Base-by-base conservation (phyloP, 2,329 filamentous ascomycete species). In the Curvularia sp. region DNA sequence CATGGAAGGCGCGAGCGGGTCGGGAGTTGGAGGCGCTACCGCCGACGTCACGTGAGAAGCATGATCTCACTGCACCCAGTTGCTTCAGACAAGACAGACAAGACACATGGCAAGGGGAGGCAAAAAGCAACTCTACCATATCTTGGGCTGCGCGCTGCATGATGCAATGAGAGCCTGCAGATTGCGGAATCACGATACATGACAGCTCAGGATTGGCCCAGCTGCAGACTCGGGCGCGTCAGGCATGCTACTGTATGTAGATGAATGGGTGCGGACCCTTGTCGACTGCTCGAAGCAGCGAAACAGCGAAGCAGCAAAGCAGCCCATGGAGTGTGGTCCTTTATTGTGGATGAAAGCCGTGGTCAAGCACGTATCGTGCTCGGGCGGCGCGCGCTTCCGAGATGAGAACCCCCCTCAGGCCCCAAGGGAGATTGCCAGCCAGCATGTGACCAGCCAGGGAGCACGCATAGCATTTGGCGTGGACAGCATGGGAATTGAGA, bases 1-100 rank as follows among this genome's bases (percentile, higher is more conserved):
- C 66, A 56, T 65, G 57, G 65, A 65, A 66, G 65, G 61, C 65
- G 64, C 64, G 58, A 61, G 64, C 67, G 67, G 67, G 23, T 42
- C 39, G 39, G 39, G 64, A 48, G 50, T 43, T 53, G 41, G 49
- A 43, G 23, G 45, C 57, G 67, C 66, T 62, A 69, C 67, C 65
- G 63, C 71, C 67, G 65, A 66, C 50, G 36, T 64, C 61, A 63
- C 67, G 66, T 67, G 67, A 54, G 7, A 2, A 10, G 5, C 34
- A 41, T 43, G 30, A 59, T 61, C 38, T 60, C 53, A 28, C 30
- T 21, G 45, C 39, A 36, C n/a, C 21, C 18, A 23, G 45, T 30
- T 18, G 47, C 49, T 47, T 18, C 25, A 43, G 57, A 45, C 32
- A 43, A 42, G 36, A 54, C 52, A 43, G 57, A 45, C 32, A 43